phyloP scores from a whole-genome alignment of 139 green algal species.

The Chlorella sp. region DNA sequence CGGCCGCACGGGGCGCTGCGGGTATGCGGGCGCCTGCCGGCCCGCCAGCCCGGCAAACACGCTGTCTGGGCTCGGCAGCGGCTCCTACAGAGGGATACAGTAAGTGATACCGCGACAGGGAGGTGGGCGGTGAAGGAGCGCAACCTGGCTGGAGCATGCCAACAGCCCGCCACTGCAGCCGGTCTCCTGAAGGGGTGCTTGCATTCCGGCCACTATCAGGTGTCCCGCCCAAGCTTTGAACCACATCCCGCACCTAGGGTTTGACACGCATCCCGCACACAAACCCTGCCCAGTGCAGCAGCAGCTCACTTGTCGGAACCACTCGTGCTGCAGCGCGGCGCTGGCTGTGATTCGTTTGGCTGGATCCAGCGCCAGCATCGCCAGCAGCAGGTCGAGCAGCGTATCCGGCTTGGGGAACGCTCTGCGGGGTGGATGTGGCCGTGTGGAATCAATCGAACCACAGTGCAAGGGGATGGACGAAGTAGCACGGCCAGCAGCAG shows the following conservation, averaged over 20 bases:
- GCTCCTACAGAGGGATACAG: neutral
- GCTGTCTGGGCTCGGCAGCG: slow-evolving; percentile 10
- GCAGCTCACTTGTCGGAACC: slow-evolving; percentile 58
- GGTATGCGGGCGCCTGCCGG: slow-evolving; percentile 5
- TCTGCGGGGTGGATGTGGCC: neutral
- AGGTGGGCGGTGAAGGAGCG: too few relatives aligned
- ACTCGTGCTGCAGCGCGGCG: slow-evolving; percentile 77
- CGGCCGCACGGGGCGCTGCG: slow-evolving; percentile 17
- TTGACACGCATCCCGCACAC: too few relatives aligned
- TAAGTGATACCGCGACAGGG: too few relatives aligned
- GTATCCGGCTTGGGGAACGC: slow-evolving; percentile 26
- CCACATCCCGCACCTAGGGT: too few relatives aligned
- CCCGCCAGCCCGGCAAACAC: slow-evolving; percentile 18
- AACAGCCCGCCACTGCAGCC: too few relatives aligned
- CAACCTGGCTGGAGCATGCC: too few relatives aligned
- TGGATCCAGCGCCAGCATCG: slow-evolving; percentile 51
- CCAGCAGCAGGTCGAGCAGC: slow-evolving; percentile 25
- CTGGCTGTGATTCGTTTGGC: slow-evolving; percentile 63
- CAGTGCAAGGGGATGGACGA: neutral
- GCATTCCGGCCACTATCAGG: too few relatives aligned
- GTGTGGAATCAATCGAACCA: neutral
- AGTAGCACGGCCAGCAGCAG: too few relatives aligned
- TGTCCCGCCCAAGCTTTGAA: too few relatives aligned
- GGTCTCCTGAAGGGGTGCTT: too few relatives aligned
- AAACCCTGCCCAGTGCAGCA: too few relatives aligned